A percentile compares a stretch with the other conserved stretches of the same genome.
phyloP scores from a whole-genome alignment of 768 basidiomycete species.

The Coprinellus micaceus region DNA sequence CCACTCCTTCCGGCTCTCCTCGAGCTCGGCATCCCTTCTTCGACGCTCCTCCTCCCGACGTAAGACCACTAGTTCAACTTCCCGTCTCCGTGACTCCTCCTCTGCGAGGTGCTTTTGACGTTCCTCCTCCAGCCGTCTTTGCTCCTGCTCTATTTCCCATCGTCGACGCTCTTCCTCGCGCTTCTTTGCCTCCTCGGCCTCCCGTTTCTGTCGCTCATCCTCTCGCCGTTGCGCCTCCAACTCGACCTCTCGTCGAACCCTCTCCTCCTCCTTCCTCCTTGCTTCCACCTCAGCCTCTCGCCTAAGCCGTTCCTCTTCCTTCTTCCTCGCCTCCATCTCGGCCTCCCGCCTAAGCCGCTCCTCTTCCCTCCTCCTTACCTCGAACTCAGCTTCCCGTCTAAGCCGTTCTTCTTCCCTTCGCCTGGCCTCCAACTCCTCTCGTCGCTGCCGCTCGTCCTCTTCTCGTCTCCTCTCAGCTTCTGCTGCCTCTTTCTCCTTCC shows the following conservation, averaged over 20 bases:
- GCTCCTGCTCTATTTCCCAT: not conserved
- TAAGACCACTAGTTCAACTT: not conserved
- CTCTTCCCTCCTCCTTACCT: too few relatives aligned
- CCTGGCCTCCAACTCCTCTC: too few relatives aligned
- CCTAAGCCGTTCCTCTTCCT: too few relatives aligned
- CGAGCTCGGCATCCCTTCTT: not conserved
- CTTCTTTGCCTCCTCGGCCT: not conserved
- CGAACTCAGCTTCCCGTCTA: not conserved
- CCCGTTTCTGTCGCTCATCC: not conserved
- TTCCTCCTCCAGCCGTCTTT: not conserved
- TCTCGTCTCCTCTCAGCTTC: not conserved
- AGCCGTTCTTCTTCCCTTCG: slow-evolving; percentile 6
- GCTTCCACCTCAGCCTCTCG: too few relatives aligned
- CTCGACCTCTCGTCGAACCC: not conserved
- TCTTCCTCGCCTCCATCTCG: not conserved
- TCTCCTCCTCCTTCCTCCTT: slow-evolving; percentile 6
- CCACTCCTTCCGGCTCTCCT: not conserved
- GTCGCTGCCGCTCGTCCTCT: not conserved
- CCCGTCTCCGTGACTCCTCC: not conserved
- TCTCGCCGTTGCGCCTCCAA: not conserved
- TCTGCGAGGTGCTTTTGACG: not conserved
- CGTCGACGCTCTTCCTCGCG: not conserved
- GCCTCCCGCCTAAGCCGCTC: too few relatives aligned
- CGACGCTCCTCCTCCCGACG: not conserved
- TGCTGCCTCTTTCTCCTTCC: slow-evolving; percentile 16